phyloP scores from a whole-genome alignment of 176 grass and related monocot species.

The Elaeis guineensis region DNA sequence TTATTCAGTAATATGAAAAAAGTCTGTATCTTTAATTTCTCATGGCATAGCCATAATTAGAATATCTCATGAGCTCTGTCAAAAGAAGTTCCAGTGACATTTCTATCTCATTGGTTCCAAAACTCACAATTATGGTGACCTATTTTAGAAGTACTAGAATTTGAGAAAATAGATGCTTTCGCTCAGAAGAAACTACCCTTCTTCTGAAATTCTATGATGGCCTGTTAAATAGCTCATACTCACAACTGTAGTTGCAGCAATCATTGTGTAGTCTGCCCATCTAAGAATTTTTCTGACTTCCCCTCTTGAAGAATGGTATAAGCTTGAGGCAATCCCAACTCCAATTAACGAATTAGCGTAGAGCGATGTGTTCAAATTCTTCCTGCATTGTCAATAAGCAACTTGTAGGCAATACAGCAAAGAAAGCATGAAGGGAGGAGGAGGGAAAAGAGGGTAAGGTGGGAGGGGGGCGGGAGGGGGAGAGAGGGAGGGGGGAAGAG shows the following conservation, averaged over 20 bases:
- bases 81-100: too few relatives aligned
- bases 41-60: too few relatives aligned
- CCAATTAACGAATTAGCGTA: conserved; percentile 92
- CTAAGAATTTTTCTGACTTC: conserved; percentile 69
- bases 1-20: too few relatives aligned
- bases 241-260: conserved; percentile 77
- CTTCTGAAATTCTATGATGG: too few relatives aligned
- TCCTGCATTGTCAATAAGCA: conserved; percentile 61
- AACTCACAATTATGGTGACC: too few relatives aligned
- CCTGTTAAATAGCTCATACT: conserved; percentile 19
- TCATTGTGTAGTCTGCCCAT: conserved; percentile 98
- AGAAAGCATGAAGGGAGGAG: background rate
- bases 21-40: too few relatives aligned
- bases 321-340: conserved; percentile 88
- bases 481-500: background rate
- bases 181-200: too few relatives aligned
- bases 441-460: too few relatives aligned
- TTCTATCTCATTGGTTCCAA: too few relatives aligned
- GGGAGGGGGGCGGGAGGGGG: background rate
- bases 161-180: too few relatives aligned
- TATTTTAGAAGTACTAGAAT: too few relatives aligned
- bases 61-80: too few relatives aligned
- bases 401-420: conserved; percentile 29
- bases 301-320: conserved; percentile 84
- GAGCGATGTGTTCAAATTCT: conserved; percentile 61